Evolutionary conservation across 495 filamentous ascomycete genomes (phyloP), one percentile per base, ranked within the genome.

Genomic region (Bombardia bombarda): DNA sequence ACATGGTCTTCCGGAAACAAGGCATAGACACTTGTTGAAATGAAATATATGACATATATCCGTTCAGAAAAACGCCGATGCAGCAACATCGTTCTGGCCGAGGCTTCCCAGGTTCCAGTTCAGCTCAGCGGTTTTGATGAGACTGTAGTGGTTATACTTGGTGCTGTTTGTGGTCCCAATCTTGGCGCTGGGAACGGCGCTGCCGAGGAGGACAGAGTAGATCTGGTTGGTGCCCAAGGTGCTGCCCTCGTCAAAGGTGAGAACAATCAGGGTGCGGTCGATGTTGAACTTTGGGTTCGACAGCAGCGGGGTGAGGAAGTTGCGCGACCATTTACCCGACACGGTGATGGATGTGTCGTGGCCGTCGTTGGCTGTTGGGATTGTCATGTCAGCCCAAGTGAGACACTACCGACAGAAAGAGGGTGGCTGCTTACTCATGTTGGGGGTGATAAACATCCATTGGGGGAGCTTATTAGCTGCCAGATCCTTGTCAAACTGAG

Each of bases 401-500:
- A n/a, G n/a, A n/a, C n/a, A n/a, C n/a, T n/a, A n/a, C n/a, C n/a
- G n/a, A 33, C 5, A 17, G n/a, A 33, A 5, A 17, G 16, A 14
- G 14, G 7, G 26, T 30, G 7, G 16, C 5, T 7, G 16, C 32
- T 33, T 33, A 33, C 32, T 37, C 82, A 87, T 85, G 67, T 86
- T 86, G 12, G 84, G 84, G 13, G 82, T 87, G 44, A 86, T 75
- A 58, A 86, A 86, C 50, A 77, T 72, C 78, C 79, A 84, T 57
- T 87, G 83, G 10, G 82, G 83, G 8, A 87, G 69, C 19, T 61
- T 67, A 35, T 76, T 53, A 40, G 67, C 60, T 40, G 69, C 61
- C 19, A 85, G 60, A 42, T 86, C 82, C 19, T 74, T 59, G 32
- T 68, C 60, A 57, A 86, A 84, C 39, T 46, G 23, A 30, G 78